Evolutionary conservation across 139 green algal genomes (phyloP), one percentile per base, ranked within the genome.

Genomic region (Picochlorum sp.): DNA sequence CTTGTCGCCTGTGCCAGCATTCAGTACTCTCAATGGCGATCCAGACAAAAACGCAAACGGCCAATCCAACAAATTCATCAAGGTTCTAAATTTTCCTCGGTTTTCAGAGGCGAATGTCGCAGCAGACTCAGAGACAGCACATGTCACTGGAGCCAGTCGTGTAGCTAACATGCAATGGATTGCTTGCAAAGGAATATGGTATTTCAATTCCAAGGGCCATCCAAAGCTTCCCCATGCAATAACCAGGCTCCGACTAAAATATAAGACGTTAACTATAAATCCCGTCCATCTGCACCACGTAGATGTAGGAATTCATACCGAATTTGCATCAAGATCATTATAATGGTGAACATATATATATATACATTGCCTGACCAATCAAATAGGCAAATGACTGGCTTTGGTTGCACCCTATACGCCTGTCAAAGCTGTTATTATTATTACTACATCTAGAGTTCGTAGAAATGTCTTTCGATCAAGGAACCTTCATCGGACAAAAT

Each of bases 61-160:
- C 52, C 52, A 59, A 30, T 59, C 52, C 18, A 59, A 22, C 22
- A 59, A 7, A 44, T 8, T 59, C 33, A 45, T 50, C 24, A 59
- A 18, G n/a, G 33, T 29, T 30, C 52, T 51, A 30, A 59, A 43
- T 22, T 59, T 59, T n/a, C 5, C 20, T 14, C 26, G 53, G 10
- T 59, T 59, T 22, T 29, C 6, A 22, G 33, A 44, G 0, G 24
- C 22, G 53, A 59, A 59, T 18, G 52, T 50, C 10, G 20, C 24
- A 53, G n/a, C 24, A 14, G 12, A 18, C 20, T 18, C 22, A 6
- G 52, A 30, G 20, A 12, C 24, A 28, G n/a, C n/a, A 32, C 52
- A 59, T 12, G 24, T 26, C 12, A 30, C 20, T 30, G 33, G 20
- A 2, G 9, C 20, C 16, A 59, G 24, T 28, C 52, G 52, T 20